A percentile compares a stretch with the other conserved stretches of the same genome.
These are phyloP conservation scores for Colletotrichum navitas DNA, from an alignment of 2,329 filamentous ascomycete species.

Conservation along the genomic window DNA sequence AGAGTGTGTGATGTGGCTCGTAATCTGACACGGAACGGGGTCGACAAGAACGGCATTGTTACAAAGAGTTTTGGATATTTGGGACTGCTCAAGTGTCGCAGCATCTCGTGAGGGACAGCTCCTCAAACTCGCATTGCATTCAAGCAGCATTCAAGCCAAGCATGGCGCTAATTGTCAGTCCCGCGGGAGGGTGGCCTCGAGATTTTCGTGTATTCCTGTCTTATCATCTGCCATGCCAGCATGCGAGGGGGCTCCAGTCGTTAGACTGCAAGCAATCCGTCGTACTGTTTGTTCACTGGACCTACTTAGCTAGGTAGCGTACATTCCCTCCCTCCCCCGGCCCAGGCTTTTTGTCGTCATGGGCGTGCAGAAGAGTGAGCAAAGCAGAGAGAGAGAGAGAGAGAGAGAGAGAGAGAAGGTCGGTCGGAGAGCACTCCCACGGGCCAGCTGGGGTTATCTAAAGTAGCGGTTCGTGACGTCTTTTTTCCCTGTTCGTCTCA, in stretches of 20 bases:
- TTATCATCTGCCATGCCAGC: slow-evolving; percentile 20
- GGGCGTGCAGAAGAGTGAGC: slow-evolving; percentile 14
- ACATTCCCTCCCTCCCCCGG: too few relatives aligned
- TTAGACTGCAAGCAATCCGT: not conserved
- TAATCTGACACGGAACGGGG: not conserved
- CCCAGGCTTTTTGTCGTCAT: slow-evolving; percentile 30
- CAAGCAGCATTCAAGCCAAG: not conserved
- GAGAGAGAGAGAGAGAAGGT: not conserved
- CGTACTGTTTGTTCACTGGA: not conserved
- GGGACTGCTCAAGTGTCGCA: not conserved
- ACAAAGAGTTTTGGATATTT: not conserved
- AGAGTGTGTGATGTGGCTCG: not conserved
- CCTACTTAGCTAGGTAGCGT: too few relatives aligned
- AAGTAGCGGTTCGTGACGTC: not conserved
- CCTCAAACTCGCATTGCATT: not conserved
- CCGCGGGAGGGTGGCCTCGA: not conserved
- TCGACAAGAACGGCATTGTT: not conserved
- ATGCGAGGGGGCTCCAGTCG: too few relatives aligned
- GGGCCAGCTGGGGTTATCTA: not conserved
- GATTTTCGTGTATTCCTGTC: not conserved
- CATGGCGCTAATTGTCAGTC: not conserved
- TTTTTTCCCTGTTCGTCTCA: not conserved
- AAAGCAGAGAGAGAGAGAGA: too few relatives aligned
- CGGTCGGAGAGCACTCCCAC: slow-evolving; percentile 16
- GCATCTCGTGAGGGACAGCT: not conserved